Evolutionary conservation across 2,329 filamentous ascomycete species (phyloP).

Genomic region (Ascosphaera apis): DNA sequence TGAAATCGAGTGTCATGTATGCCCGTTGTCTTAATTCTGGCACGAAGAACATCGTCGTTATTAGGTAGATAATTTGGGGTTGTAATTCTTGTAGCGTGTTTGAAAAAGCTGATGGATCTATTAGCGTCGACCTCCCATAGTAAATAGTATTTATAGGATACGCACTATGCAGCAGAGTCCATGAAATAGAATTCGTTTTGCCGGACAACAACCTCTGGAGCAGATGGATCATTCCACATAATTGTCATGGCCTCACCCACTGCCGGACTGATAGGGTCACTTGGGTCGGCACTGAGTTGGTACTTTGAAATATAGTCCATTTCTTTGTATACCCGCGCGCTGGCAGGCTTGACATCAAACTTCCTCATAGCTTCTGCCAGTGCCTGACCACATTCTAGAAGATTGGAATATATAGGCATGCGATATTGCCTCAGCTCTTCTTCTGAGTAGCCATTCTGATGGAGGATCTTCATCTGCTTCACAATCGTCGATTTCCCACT

Average conservation of each 20-base stretch:
- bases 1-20: conserved; percentile 98
- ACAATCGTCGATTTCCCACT: conserved; percentile 98
- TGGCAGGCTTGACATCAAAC: conserved; percentile 61
- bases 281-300: conserved; percentile 71
- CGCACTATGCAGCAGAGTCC: conserved; percentile 97
- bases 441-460: conserved; percentile 87
- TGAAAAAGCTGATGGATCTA: conserved; percentile 53
- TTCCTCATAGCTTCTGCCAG: conserved; percentile 80
- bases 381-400: conserved; percentile 88
- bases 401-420: conserved; percentile 92
- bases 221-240: conserved; percentile 75
- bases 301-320: conserved; percentile 69
- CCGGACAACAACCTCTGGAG: conserved; percentile 65
- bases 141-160: conserved; percentile 5
- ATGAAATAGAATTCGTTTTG: conserved; percentile 98
- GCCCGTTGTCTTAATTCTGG: conserved; percentile 92
- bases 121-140: conserved; percentile 8
- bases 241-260: conserved; percentile 66
- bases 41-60: conserved; percentile 85
- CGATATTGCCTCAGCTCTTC: conserved; percentile 56
- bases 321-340: conserved; percentile 46
- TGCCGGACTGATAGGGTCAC: conserved; percentile 56
- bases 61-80: conserved; percentile 68
- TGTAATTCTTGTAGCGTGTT: conserved; percentile 71
- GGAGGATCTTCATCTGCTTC: conserved; percentile 99